A percentile compares a stretch with the other conserved stretches of the same genome.
phyloP scores from a whole-genome alignment of 2,329 filamentous ascomycete genomes.

The Teratosphaeriaceae sp. region DNA sequence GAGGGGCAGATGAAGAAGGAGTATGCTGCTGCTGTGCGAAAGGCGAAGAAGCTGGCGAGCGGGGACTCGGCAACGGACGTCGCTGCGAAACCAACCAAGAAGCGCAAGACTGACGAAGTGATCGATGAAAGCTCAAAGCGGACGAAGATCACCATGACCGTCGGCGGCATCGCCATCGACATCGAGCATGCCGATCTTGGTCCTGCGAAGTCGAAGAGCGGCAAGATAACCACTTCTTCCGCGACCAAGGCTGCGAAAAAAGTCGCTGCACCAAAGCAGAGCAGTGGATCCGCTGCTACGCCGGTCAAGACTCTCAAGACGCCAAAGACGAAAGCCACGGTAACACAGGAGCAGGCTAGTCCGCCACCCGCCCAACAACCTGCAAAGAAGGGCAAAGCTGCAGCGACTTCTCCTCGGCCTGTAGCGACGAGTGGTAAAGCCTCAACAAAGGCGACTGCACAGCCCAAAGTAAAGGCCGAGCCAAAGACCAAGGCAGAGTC shows the following conservation, averaged over 20 bases:
- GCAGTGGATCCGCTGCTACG: neutral
- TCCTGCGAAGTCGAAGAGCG: slow-evolving; percentile 9
- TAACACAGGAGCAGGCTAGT: neutral
- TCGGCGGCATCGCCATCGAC: slow-evolving; percentile 18
- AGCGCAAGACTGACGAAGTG: slow-evolving; percentile 20
- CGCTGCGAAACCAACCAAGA: slow-evolving; percentile 4
- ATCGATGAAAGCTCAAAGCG: slow-evolving; percentile 14
- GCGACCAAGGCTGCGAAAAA: slow-evolving; percentile 2
- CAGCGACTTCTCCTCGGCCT: neutral
- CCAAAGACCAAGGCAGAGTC: slow-evolving; percentile 5
- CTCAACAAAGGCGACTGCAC: neutral
- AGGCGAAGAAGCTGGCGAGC: slow-evolving; percentile 31
- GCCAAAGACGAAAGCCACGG: neutral
- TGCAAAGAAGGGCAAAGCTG: neutral
- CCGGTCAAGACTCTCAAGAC: neutral
- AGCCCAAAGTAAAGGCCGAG: slow-evolving; percentile 12
- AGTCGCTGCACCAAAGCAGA: neutral
- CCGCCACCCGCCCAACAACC: neutral
- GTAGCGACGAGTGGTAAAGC: neutral
- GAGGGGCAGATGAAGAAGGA: slow-evolving; percentile 53
- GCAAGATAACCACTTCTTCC: slow-evolving; percentile 5
- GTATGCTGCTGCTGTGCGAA: slow-evolving; percentile 46
- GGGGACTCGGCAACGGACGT: neutral
- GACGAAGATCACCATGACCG: slow-evolving; percentile 21
- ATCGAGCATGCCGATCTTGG: slow-evolving; percentile 17